Percentiles rank a stretch among this genome's conserved stretches.
Evolutionary conservation across 495 filamentous ascomycete genomes (phyloP).

Genomic region (Xylaria sp.): DNA sequence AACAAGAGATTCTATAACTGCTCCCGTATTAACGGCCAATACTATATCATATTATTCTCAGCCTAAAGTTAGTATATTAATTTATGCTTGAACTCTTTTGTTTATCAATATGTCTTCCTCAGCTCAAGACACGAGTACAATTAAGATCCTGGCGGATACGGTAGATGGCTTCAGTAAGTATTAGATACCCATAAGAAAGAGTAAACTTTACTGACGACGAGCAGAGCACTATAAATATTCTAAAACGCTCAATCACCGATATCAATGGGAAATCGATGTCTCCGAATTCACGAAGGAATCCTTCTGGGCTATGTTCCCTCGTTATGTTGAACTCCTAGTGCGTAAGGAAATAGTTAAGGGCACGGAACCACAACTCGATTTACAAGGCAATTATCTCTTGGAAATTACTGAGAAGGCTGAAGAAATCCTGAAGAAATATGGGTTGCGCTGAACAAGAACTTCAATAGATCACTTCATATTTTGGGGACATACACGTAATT

Average conservation of each 20-base stretch:
- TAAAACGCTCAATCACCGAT: not conserved
- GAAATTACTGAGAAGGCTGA: not conserved
- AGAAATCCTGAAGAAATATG: not conserved
- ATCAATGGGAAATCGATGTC: not conserved
- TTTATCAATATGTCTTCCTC: not conserved
- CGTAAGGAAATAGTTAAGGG: not conserved
- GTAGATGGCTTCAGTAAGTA: slow-evolving; percentile 1
- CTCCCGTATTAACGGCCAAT: not conserved
- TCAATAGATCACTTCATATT: not conserved
- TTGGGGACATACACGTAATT: too few relatives aligned
- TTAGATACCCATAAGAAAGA: not conserved
- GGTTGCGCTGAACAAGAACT: not conserved
- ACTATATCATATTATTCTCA: not conserved
- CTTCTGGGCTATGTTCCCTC: not conserved
- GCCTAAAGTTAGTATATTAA: too few relatives aligned
- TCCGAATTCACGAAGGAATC: not conserved
- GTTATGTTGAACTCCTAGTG: not conserved
- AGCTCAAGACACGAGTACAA: not conserved
- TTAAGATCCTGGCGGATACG: not conserved
- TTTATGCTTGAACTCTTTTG: not conserved
- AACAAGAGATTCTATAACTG: not conserved
- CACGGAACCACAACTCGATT: not conserved
- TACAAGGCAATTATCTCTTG: not conserved
- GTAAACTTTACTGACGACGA: not conserved
- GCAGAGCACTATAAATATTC: not conserved